Evolutionary conservation across 176 grass and related monocot species (phyloP).

Genomic region (Saccharum officinarum): DNA sequence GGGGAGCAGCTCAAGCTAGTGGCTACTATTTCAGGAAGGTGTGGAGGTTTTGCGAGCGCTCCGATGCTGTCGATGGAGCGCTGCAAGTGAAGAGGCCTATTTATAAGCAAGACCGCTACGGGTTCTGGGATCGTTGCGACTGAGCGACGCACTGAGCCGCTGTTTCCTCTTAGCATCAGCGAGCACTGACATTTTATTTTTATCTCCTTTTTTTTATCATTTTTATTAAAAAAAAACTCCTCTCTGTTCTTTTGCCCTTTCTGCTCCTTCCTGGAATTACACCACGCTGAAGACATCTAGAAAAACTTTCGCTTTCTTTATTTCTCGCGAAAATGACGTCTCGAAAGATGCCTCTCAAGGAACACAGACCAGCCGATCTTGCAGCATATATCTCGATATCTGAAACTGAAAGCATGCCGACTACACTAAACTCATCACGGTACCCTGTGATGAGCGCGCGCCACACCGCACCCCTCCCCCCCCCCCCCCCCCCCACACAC

Average conservation of each 20-base stretch:
- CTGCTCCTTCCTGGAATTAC: slow-evolving; percentile 44
- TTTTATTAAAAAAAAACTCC: not conserved
- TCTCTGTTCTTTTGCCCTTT: not conserved
- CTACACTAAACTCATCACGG: not conserved
- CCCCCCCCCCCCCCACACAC: too few species aligned
- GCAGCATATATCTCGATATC: not conserved
- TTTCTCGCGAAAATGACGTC: slow-evolving; percentile 11
- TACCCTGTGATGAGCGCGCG: too few species aligned
- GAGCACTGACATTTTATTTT: not conserved
- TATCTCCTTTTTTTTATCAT: not conserved
- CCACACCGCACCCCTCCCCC: too few species aligned
- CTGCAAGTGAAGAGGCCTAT: slow-evolving; percentile 43
- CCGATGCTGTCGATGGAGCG: slow-evolving; percentile 27
- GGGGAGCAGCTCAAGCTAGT: slow-evolving; percentile 2
- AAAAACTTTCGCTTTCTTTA: slow-evolving; percentile 15
- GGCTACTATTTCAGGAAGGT: slow-evolving; percentile 32
- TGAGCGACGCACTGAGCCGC: slow-evolving; percentile 16
- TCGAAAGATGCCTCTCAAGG: not conserved
- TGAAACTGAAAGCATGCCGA: slow-evolving; percentile 31
- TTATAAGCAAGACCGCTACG: slow-evolving; percentile 53
- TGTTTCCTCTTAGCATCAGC: slow-evolving; percentile 40
- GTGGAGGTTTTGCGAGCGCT: slow-evolving; percentile 32
- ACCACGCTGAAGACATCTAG: not conserved
- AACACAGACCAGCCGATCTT: slow-evolving; percentile 20
- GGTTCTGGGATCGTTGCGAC: not conserved